A percentile compares a stretch with the other conserved stretches of the same genome.
Evolutionary conservation across 1,284 basidiomycete species (phyloP).

Genomic region (Prillingera fragicola): DNA sequence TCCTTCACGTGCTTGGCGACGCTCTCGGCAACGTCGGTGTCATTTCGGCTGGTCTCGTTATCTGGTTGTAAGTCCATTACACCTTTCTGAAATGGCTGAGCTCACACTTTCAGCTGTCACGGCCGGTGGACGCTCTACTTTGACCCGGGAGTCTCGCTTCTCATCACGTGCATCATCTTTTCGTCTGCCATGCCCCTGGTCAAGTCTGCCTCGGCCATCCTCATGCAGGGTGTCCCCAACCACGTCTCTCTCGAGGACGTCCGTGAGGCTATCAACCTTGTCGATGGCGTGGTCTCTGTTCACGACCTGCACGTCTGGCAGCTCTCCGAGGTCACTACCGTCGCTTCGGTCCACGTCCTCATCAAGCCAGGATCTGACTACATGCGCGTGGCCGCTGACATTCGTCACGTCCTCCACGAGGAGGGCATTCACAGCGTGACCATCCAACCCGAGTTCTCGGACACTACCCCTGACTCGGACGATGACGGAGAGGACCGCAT

Average conservation of each 20-base stretch:
- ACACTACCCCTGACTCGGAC: slow-evolving; percentile 18
- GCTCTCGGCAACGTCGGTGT: slow-evolving; percentile 97
- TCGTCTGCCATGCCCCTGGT: slow-evolving; percentile 90
- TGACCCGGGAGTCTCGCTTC: slow-evolving; percentile 87
- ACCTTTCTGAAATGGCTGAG: neutral
- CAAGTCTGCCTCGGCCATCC: slow-evolving; percentile 88
- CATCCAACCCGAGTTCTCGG: slow-evolving; percentile 56
- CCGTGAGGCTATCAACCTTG: slow-evolving; percentile 66
- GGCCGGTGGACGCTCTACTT: slow-evolving; percentile 69
- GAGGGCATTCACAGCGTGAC: slow-evolving; percentile 93
- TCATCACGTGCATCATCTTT: slow-evolving; percentile 97
- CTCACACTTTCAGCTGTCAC: slow-evolving; percentile 25
- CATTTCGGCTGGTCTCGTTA: slow-evolving; percentile 86
- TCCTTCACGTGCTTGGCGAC: slow-evolving; percentile 93
- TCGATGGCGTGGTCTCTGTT: slow-evolving; percentile 83
- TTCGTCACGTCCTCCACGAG: slow-evolving; percentile 74
- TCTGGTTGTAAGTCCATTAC: slow-evolving; percentile 65
- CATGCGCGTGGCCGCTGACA: slow-evolving; percentile 80
- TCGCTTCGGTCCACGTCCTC: slow-evolving; percentile 93
- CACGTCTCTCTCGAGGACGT: slow-evolving; percentile 84
- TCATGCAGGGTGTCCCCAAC: slow-evolving; percentile 92
- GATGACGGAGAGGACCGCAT: slow-evolving; percentile 24
- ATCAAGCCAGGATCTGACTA: slow-evolving; percentile 73
- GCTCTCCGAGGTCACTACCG: slow-evolving; percentile 77
- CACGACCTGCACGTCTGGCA: slow-evolving; percentile 99